Evolutionary conservation across 2,329 filamentous ascomycete genomes (phyloP).

Genomic region (Phialophora verrucosa): DNA sequence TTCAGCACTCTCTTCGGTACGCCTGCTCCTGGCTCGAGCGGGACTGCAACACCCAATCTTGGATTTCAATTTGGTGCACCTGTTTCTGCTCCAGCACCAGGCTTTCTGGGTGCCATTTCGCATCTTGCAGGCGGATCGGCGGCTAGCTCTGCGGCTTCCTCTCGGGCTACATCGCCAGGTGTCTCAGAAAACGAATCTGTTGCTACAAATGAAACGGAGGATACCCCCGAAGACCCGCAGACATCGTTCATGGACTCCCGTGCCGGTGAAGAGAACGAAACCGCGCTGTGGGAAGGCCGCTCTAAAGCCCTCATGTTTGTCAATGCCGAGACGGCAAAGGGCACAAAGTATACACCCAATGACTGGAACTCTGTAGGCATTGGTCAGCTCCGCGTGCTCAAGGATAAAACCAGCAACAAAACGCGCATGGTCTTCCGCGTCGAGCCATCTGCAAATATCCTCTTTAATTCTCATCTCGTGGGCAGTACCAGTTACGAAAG

Average conservation of each 20-base stretch:
- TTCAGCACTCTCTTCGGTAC: conserved; percentile 44
- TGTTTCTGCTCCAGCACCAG: conserved; percentile 37
- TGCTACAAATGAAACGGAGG: conserved; percentile 53
- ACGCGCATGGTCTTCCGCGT: conserved; percentile 73
- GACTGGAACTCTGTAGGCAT: conserved; percentile 73
- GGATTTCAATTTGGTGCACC: conserved; percentile 50
- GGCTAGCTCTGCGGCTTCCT: conserved; percentile 47
- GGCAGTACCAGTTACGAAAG: conserved; percentile 61
- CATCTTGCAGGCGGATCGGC: conserved; percentile 42
- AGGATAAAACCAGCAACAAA: conserved; percentile 71
- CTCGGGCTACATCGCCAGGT: conserved; percentile 55
- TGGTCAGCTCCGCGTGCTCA: conserved; percentile 73
- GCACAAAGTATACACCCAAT: conserved; percentile 49
- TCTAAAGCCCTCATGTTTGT: conserved; percentile 71
- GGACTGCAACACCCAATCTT: conserved; percentile 37
- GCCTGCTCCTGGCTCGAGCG: conserved; percentile 32
- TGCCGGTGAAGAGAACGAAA: conserved; percentile 74
- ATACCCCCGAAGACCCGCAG: conserved; percentile 63
- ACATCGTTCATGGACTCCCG: conserved; percentile 71
- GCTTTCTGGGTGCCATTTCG: conserved; percentile 40
- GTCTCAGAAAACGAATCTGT: conserved; percentile 51
- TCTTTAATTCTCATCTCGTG: conserved; percentile 71
- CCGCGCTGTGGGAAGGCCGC: conserved; percentile 70
- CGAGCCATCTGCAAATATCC: conserved; percentile 75
- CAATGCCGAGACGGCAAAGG: conserved; percentile 50